Evolutionary conservation across 768 basidiomycete species (phyloP), one percentile per base, ranked within the genome.

Genomic region (Leucocoprinus leucothites): DNA sequence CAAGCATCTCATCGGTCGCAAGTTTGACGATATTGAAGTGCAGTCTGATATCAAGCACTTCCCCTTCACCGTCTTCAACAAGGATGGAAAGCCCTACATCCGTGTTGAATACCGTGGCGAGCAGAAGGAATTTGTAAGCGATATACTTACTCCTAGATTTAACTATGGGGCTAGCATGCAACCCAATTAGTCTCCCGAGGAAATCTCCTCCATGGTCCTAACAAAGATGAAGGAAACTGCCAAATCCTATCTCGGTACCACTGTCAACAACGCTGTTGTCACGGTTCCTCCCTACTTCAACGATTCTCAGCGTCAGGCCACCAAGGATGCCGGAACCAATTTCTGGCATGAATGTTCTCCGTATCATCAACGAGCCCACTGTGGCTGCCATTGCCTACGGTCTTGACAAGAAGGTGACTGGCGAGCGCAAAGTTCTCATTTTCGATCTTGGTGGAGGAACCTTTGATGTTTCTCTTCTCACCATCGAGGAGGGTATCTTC

Each of bases 401-500:
- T 77, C 91, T 98, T 51, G 95, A 98, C 78, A 94, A 94, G 78
- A 92, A 96, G 75, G 85, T 89, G 56, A 70, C 71, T 26, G 87
- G 90, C 61, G 95, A 98, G 74, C 88, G 89, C 58, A 96, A 97
- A 68, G 94, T 98, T 64, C 83, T 98, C 67, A 96, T 98, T 71
- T 98, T 97, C 77, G 95, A 98, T 80, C 88, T 98, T 38, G 95
- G 94, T 59, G 95, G 95, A 78, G 95, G 94, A 78, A 97, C 95
- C 35, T 98, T 96, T 73, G 94, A 97, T 85, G 94, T 96, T 34
- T 96, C 94, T 26, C 90, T 98, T 55, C 76, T 98, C 58, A 95
- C 92, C 57, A 96, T 97, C 60, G 93, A 94, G 70, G 94, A 95
- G 73, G 94, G 94, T 73, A 94, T 97, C 72, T 96, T 97, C 75